Evolutionary conservation across 352 stramenopile genomes (phyloP).

Genomic region (Phytopythium litorale): DNA sequence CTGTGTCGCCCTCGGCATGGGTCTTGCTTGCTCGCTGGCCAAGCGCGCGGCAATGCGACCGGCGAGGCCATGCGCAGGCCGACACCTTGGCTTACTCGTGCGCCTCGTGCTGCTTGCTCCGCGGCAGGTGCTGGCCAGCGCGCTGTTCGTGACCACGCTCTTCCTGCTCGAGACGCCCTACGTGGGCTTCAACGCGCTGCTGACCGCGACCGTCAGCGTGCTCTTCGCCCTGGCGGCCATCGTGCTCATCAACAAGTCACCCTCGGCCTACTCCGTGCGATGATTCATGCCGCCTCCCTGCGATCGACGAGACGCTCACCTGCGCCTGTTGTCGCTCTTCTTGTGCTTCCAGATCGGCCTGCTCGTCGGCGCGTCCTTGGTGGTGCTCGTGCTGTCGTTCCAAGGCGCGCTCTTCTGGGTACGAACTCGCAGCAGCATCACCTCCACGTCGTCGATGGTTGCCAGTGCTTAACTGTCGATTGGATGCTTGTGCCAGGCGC

Average conservation of each 20-base stretch:
- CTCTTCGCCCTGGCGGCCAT: constrained; percentile 75
- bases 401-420: constrained; percentile 73
- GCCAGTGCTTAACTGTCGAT: neutral
- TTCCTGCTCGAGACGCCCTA: constrained; percentile 70
- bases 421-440: neutral
- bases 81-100: neutral
- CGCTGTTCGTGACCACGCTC: constrained; percentile 61
- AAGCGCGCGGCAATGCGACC: neutral
- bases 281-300: neutral
- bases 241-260: constrained; percentile 76
- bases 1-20: neutral
- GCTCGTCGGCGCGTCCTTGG: constrained; percentile 57
- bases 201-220: constrained; percentile 54
- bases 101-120: neutral
- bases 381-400: constrained; percentile 68
- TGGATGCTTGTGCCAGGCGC: constrained; percentile 15
- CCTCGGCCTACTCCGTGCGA: constrained; percentile 72
- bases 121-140: constrained; percentile 47
- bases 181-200: constrained; percentile 61
- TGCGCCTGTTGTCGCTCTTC: neutral
- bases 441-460: neutral
- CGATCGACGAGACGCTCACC: neutral
- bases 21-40: neutral
- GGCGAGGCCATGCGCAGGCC: neutral
- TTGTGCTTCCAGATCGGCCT: constrained; percentile 49